Percentiles rank a stretch among this genome's conserved stretches.
These are phyloP conservation scores for Lolium multiflorum DNA, from an alignment of 176 grass and related monocot genomes.

Conservation along the genomic window DNA sequence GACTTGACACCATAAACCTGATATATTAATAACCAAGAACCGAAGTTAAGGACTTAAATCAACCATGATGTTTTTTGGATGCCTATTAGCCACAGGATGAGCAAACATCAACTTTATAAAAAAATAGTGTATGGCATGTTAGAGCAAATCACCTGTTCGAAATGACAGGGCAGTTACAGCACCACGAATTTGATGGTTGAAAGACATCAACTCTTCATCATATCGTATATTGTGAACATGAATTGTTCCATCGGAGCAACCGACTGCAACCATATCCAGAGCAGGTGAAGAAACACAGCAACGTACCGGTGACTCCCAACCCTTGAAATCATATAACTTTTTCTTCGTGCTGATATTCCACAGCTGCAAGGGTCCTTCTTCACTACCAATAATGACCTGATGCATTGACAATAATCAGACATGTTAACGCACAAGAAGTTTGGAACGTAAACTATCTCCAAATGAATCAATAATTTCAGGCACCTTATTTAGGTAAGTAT, in stretches of 20 bases:
- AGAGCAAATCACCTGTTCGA: conserved; percentile 74
- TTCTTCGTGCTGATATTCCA: conserved; percentile 91
- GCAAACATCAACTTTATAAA: not conserved
- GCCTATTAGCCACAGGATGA: not conserved
- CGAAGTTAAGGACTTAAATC: not conserved
- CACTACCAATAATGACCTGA: conserved; percentile 85
- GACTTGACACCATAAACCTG: conserved; percentile 9
- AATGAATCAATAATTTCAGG: conserved; percentile 33
- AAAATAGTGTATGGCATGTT: not conserved
- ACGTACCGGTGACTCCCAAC: conserved; percentile 77
- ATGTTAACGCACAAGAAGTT: conserved; percentile 28
- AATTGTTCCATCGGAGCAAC: conserved; percentile 86
- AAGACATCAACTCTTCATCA: conserved; percentile 83
- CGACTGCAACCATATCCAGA: conserved; percentile 83
- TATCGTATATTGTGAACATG: conserved; percentile 91
- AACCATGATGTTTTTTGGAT: not conserved
- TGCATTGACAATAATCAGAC: conserved; percentile 22
- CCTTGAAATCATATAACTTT: conserved; percentile 89
- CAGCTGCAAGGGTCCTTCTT: conserved; percentile 87
- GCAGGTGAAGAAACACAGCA: conserved; percentile 93
- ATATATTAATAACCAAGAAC: conserved; percentile 6
- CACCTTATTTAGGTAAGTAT: conserved; percentile 99
- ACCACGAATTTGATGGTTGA: conserved; percentile 89
- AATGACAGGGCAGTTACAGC: conserved; percentile 96
- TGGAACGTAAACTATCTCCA: conserved; percentile 7